These are phyloP conservation scores for Skeletonema marinoi DNA, from an alignment of 108 stramenopile species.

Conservation along the genomic window DNA sequence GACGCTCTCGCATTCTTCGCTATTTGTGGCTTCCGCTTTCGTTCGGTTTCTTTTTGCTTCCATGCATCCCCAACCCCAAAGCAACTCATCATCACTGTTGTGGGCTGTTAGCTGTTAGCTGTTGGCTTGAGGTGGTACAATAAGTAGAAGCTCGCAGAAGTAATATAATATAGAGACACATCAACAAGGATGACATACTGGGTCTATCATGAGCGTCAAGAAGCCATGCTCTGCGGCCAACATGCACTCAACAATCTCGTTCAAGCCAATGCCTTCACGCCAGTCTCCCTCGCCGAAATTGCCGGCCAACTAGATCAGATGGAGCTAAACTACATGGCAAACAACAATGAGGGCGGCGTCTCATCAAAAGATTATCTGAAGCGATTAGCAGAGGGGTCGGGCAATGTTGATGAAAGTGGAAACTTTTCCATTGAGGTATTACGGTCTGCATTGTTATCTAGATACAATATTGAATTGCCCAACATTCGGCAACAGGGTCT, in stretches of 20 bases:
- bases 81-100: too few relatives aligned
- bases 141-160: too few relatives aligned
- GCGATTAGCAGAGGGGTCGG: constrained; percentile 68
- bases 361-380: constrained; percentile 72
- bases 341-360: constrained; percentile 73
- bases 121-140: too few relatives aligned
- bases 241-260: constrained; percentile 92
- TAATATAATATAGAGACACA: too few relatives aligned
- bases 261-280: constrained; percentile 65
- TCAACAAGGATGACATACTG: constrained; percentile 42
- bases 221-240: constrained; percentile 88
- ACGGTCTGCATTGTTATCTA: constrained; percentile 56
- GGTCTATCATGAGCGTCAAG: constrained; percentile 93
- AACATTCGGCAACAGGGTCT: constrained; percentile 56
- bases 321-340: constrained; percentile 82
- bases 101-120: too few relatives aligned
- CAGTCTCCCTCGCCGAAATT: constrained; percentile 74
- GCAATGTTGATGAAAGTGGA: constrained; percentile 79
- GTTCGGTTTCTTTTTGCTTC: neutral
- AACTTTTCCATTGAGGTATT: constrained; percentile 89
- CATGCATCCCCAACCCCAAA: too few relatives aligned
- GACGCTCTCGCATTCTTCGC: too few relatives aligned
- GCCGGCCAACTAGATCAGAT: constrained; percentile 83
- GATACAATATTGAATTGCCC: constrained; percentile 52
- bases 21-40: too few relatives aligned